Base-by-base conservation (phyloP, 495 filamentous ascomycete genomes). In the Rostrohypoxylon terebratum region DNA sequence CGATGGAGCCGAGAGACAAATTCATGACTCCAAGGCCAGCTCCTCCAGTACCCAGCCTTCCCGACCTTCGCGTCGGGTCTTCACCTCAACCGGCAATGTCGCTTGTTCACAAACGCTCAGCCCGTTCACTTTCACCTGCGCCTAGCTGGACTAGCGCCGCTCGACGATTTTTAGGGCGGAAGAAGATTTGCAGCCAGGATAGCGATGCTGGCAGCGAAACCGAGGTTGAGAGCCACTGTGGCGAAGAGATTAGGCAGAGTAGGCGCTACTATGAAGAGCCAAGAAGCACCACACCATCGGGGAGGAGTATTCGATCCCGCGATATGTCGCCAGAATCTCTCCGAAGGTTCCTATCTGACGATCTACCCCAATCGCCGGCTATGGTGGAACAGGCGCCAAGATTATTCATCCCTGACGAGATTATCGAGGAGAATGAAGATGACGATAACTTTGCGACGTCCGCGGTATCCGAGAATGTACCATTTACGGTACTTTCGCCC, bases 1-100 rank as follows among this genome's bases (percentile, higher is more conserved):
- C 93, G 0, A 90, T 94, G 87, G 88, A 94, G 71, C 93, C 93
- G 0, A 83, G 85, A 16, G 91, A 93, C 82, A 93, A 90, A 71
- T 96, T 89, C 60, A 82, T 90, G 76, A 87, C 89, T 31, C 92
- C 91, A 21, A 84, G 89, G 48, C 84, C 87, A n/a, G 86, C 89
- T 3, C 85, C 90, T 0, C 75, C 74, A 11, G 77, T 78, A 7
- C 84, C 86, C 47, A 85, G 84, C 6, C 77, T 77, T 7, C 75
- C 76, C 0, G 73, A 69, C 3, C 77, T 83, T 58, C 86, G 89
- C 21, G 74, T 88, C 13, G 85, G 85, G 21, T 90, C 89, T 6
- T 86, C 90, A 33, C 85, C 85, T 13, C 66, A 58, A 34, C 85
- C 85, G n/a, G 71, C 66, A 34, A 80, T 81, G 55, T 77, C 80